Evolutionary conservation across 768 basidiomycete genomes (phyloP), one percentile per base, ranked within the genome.

Genomic region (Lactarius hengduanensis): DNA sequence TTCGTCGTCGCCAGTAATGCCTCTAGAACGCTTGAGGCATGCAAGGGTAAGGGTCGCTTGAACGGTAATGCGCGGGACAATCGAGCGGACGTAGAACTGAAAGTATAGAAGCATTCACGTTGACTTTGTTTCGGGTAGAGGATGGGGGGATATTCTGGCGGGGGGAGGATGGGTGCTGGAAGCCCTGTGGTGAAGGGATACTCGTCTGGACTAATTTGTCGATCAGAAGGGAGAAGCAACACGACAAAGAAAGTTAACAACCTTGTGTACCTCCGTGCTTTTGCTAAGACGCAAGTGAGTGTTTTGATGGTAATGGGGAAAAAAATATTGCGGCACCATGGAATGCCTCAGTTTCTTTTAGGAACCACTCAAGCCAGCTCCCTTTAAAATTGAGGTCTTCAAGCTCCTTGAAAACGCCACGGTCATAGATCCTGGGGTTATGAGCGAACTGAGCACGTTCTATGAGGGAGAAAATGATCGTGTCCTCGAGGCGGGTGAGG

Each of bases 301-400:
- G 22, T 26, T 53, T 26, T 7, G 50, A 15, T 26, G n/a, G 55
- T 41, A 34, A 18, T 22, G 38, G 34, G 18, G 34, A 30, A 28
- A 55, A 34, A 41, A 16, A 9, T 16, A 34, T 18, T 22, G 79
- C 91, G 69, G 69, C 67, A 94, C 97, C 94, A 77, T 98, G 97
- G 79, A 97, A 97, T 0, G 84, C 83, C 80, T 99, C 97, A 0
- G 82, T 98, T 78, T 98, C 96, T 72, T 89, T 89, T 78, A 99
- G 79, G 78, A 99, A 96, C 97, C 97, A 99, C 66, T 98, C 92
- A 3, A 99, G 81, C 96, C 95, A 98, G 68, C 88, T 94, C 3
- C 94, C 94, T 5, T 84, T 73, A 76, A 94, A 96, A 0, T 88
- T 89, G 38, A 86, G 76, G 47, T 87, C 83, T 47, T 81, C 82